Conservation (phyloP, 73 alveolate genomes). For the Halteria grandinella region DNA sequence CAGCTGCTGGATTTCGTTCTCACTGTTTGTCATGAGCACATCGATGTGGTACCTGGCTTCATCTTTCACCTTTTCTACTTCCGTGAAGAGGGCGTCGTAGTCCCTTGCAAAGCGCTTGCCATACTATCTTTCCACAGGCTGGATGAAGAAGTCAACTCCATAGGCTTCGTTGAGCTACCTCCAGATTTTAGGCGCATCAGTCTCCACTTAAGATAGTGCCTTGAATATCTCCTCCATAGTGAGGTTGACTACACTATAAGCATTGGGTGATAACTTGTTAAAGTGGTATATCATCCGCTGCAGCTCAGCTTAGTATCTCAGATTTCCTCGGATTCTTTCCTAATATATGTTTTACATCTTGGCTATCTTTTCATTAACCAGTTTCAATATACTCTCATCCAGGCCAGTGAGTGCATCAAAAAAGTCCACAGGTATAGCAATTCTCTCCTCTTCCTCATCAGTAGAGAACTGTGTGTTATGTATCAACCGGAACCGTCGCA, state of each 20-base stretch:
- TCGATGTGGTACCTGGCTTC: constrained; percentile 55
- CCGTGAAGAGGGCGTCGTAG: constrained; percentile 44
- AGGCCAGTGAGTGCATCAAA: constrained; percentile 44
- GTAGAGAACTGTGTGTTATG: not conserved
- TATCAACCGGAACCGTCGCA: not conserved
- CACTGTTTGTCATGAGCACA: constrained; percentile 26
- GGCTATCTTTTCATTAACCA: constrained; percentile 28
- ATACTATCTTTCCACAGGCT: constrained; percentile 49
- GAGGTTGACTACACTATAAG: constrained; percentile 35
- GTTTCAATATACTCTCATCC: constrained; percentile 21
- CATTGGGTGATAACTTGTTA: constrained; percentile 43
- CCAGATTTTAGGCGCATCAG: constrained; percentile 45
- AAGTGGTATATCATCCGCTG: constrained; percentile 31
- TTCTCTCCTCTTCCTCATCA: constrained; percentile 44
- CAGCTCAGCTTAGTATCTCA: constrained; percentile 36
- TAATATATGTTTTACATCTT: constrained; percentile 18
- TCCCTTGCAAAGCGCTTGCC: constrained; percentile 53
- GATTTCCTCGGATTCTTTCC: constrained; percentile 35
- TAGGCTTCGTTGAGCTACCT: constrained; percentile 20
- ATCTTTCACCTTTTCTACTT: constrained; percentile 34
- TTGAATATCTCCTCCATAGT: constrained; percentile 40
- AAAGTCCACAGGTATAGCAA: constrained; percentile 20
- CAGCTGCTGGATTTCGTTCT: constrained; percentile 35
- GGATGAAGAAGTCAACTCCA: constrained; percentile 44
- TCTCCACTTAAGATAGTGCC: constrained; percentile 24